Percentiles rank a stretch among this genome's conserved stretches.
Evolutionary conservation across 2,329 filamentous ascomycete genomes (phyloP).

Genomic region (Metarhizium anisopliae): DNA sequence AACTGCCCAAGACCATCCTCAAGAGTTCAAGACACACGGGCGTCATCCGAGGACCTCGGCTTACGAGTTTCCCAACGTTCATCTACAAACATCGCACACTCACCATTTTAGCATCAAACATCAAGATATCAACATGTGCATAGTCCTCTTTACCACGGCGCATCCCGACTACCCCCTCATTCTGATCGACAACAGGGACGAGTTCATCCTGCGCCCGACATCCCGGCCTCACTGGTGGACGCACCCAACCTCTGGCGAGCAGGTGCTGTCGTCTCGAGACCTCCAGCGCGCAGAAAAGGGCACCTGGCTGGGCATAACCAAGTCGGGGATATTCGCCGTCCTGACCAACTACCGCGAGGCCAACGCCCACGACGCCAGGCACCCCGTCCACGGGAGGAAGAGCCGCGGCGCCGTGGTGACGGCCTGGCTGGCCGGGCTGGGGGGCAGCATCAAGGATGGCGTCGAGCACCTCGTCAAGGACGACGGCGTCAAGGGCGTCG

Average conservation of each 20-base stretch:
- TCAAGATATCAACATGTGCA: conserved; percentile 51
- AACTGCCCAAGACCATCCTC: too few relatives aligned
- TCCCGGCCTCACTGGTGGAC: conserved; percentile 57
- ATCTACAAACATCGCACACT: too few relatives aligned
- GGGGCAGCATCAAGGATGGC: conserved; percentile 37
- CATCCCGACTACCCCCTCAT: conserved; percentile 70
- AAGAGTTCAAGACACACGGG: too few relatives aligned
- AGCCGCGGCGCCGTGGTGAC: conserved; percentile 58
- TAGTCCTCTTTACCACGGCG: conserved; percentile 64
- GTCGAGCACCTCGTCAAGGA: conserved; percentile 43
- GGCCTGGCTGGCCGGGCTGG: conserved; percentile 46
- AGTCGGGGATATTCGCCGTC: conserved; percentile 50
- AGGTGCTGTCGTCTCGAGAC: conserved; percentile 52
- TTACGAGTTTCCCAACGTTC: too few relatives aligned
- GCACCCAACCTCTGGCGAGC: conserved; percentile 29
- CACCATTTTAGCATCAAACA: neutral
- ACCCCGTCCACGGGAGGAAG: conserved; percentile 43
- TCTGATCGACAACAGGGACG: conserved; percentile 70
- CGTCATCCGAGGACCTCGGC: too few relatives aligned
- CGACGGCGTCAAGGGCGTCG: conserved; percentile 48
- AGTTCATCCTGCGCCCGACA: conserved; percentile 57
- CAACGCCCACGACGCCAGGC: conserved; percentile 35
- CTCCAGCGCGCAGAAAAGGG: conserved; percentile 53
- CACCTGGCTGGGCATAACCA: conserved; percentile 58
- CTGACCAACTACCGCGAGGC: conserved; percentile 60